Percentiles rank a stretch among this genome's conserved stretches.
Conservation (phyloP, 257 asterid species). For the Cynanchum wilfordii region DNA sequence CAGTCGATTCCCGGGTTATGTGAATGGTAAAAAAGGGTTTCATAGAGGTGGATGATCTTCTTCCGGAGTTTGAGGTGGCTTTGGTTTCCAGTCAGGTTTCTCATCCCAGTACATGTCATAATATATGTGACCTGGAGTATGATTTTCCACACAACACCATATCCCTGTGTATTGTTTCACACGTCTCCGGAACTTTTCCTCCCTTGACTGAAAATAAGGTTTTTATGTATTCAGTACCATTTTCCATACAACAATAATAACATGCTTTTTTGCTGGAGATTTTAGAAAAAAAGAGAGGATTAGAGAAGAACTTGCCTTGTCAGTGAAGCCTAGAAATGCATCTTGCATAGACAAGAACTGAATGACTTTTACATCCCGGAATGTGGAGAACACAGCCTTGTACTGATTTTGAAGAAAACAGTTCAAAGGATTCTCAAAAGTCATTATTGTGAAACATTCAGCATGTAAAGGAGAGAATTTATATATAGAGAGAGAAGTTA, state of each 20-base stretch:
- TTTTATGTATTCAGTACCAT: neutral
- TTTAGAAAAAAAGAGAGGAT: neutral
- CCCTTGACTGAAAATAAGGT: constrained; percentile 48
- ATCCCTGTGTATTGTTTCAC: constrained; percentile 76
- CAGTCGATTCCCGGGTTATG: neutral
- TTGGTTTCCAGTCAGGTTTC: constrained; percentile 85
- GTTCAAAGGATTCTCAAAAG: neutral
- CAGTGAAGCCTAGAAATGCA: constrained; percentile 74
- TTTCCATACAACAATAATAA: neutral
- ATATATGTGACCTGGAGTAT: constrained; percentile 77
- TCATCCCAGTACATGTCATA: constrained; percentile 97
- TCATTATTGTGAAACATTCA: neutral
- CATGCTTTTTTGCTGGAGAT: neutral
- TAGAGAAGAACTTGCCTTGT: constrained; percentile 54
- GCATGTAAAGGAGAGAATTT: neutral
- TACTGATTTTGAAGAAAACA: constrained; percentile 43
- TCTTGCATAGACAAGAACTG: constrained; percentile 93
- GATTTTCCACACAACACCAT: constrained; percentile 85
- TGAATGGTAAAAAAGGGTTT: constrained; percentile 12
- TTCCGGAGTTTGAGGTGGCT: constrained; percentile 65
- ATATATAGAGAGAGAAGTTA: constrained; percentile 19
- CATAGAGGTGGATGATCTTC: constrained; percentile 89
- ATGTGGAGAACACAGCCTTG: constrained; percentile 63
- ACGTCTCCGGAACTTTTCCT: constrained; percentile 75
- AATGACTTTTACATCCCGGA: constrained; percentile 75